These are phyloP conservation scores for Ambrosia hybrid DNA, from an alignment of 140 eudicot species.

Conservation along the genomic window DNA sequence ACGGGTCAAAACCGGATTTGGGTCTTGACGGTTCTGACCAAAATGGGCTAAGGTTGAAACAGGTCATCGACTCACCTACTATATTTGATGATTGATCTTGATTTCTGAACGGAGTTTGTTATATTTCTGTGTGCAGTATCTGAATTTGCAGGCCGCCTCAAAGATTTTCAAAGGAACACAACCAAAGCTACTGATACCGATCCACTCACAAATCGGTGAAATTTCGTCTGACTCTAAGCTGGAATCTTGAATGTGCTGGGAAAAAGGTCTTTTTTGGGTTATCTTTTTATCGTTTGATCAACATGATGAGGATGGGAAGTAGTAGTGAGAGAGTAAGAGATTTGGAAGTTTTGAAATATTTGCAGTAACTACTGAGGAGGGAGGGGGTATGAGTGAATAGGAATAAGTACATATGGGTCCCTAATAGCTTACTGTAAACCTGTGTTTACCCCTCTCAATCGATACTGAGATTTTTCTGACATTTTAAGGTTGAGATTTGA, in stretches of 20 bases:
- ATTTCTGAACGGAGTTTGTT: constrained; percentile 4
- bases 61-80: not conserved
- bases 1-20: not conserved
- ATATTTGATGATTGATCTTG: not conserved
- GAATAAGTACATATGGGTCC: constrained; percentile 39
- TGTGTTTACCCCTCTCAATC: constrained; percentile 24
- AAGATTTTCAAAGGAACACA: constrained; percentile 39
- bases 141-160: constrained; percentile 49
- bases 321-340: constrained; percentile 32
- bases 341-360: constrained; percentile 38
- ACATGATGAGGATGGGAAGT: constrained; percentile 25
- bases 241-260: constrained; percentile 47
- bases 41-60: not conserved
- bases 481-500: not conserved
- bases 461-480: constrained; percentile 27
- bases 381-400: constrained; percentile 42
- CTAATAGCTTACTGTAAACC: constrained; percentile 36
- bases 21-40: not conserved
- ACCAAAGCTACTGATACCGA: constrained; percentile 32
- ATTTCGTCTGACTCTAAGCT: constrained; percentile 57
- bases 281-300: constrained; percentile 16
- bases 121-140: constrained; percentile 42
- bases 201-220: constrained; percentile 39
- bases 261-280: constrained; percentile 6
- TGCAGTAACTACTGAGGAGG: constrained; percentile 17